Conservation (phyloP, 2,329 filamentous ascomycete species). For the Amauroascus verrucosus region DNA sequence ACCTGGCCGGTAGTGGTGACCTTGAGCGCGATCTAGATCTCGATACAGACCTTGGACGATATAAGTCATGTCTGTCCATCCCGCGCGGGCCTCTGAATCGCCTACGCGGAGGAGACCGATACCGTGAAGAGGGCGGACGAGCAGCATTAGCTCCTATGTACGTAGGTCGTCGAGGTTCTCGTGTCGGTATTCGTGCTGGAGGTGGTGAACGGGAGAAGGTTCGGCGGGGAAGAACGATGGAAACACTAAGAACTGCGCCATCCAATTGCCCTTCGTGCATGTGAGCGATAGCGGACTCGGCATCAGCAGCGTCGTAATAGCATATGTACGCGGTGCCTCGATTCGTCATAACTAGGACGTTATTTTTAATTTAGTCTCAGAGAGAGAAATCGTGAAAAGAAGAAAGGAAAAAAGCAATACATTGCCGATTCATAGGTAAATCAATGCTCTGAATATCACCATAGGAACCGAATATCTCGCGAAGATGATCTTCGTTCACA, state of each 20-base stretch:
- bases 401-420: conserved; percentile 42
- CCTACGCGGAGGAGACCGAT: conserved; percentile 24
- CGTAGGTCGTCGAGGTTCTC: conserved; percentile 12
- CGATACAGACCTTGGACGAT: conserved; percentile 52
- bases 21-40: conserved; percentile 35
- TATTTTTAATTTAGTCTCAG: neutral
- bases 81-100: conserved; percentile 28
- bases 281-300: conserved; percentile 79
- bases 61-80: conserved; percentile 44
- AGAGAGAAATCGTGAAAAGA: conserved; percentile 3
- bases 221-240: conserved; percentile 73
- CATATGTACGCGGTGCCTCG: conserved; percentile 89
- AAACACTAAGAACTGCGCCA: conserved; percentile 71
- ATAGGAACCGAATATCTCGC: conserved; percentile 85
- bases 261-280: conserved; percentile 98
- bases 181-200: conserved; percentile 44
- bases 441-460: conserved; percentile 79
- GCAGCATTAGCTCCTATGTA: conserved; percentile 2
- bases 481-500: conserved; percentile 75
- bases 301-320: conserved; percentile 64
- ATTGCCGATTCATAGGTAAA: conserved; percentile 76
- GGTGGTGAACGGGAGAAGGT: conserved; percentile 75
- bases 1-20: conserved; percentile 21
- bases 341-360: conserved; percentile 63
- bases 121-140: conserved; percentile 20